These are phyloP conservation scores for Stachybotrys echinatus DNA, from an alignment of 2,329 filamentous ascomycete species.

Conservation along the genomic window DNA sequence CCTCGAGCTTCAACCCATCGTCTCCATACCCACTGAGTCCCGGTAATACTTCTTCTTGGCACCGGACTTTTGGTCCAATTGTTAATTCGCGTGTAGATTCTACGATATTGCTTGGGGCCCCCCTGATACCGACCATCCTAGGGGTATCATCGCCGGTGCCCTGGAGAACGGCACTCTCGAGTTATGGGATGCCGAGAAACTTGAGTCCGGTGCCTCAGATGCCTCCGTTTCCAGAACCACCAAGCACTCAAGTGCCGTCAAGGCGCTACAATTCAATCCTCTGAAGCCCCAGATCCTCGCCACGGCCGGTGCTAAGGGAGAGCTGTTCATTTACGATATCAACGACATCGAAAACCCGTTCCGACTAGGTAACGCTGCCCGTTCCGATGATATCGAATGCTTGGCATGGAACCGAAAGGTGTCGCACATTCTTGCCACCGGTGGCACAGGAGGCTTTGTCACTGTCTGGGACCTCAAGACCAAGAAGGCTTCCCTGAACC, in stretches of 20 bases:
- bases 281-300: slow-evolving; percentile 86
- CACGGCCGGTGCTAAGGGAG: slow-evolving; percentile 88
- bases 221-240: slow-evolving; percentile 80
- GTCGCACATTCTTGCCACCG: slow-evolving; percentile 90
- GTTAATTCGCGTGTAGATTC: slow-evolving; percentile 55
- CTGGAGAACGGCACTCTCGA: slow-evolving; percentile 92
- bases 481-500: slow-evolving; percentile 92
- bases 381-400: slow-evolving; percentile 92
- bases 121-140: slow-evolving; percentile 69
- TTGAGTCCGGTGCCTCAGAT: slow-evolving; percentile 55
- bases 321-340: slow-evolving; percentile 92
- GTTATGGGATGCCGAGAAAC: slow-evolving; percentile 81
- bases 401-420: slow-evolving; percentile 99
- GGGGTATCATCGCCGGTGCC: slow-evolving; percentile 89
- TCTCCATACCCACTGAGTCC: slow-evolving; percentile 80
- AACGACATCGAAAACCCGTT: slow-evolving; percentile 86
- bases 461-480: slow-evolving; percentile 98
- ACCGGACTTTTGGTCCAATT: background rate
- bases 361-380: slow-evolving; percentile 79
- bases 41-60: slow-evolving; percentile 52
- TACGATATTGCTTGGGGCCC: slow-evolving; percentile 95
- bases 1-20: slow-evolving; percentile 79
- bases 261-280: slow-evolving; percentile 94
- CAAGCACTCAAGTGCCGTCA: slow-evolving; percentile 90
- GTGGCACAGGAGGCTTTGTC: slow-evolving; percentile 87